Conservation (phyloP, 1,284 basidiomycete genomes). For the Cutaneotrichosporon sp. region DNA sequence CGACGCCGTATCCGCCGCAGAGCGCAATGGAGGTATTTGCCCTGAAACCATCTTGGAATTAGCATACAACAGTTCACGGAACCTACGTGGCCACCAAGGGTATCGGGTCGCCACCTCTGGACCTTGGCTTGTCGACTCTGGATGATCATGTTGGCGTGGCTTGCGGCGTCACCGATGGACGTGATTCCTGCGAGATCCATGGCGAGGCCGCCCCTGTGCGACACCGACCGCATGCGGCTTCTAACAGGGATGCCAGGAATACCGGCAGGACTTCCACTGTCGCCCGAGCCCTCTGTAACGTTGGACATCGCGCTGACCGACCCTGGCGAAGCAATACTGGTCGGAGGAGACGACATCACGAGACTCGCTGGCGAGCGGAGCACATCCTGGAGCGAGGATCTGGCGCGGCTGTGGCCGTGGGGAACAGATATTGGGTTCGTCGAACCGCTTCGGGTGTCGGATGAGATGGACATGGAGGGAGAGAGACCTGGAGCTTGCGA, state of each 20-base stretch:
- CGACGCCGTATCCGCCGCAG: background rate
- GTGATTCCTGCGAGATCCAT: conserved; percentile 45
- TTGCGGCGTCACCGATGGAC: conserved; percentile 55
- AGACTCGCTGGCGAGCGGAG: background rate
- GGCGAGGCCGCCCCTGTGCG: conserved; percentile 27
- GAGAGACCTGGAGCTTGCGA: background rate
- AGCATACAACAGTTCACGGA: background rate
- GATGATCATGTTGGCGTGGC: conserved; percentile 58
- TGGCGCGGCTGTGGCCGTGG: conserved; percentile 1
- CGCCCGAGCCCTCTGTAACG: conserved; percentile 3
- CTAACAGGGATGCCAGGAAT: background rate
- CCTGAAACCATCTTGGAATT: background rate
- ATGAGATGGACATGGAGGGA: conserved; percentile 4
- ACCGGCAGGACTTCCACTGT: background rate
- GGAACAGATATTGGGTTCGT: conserved; percentile 10
- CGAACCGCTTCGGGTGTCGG: conserved; percentile 1
- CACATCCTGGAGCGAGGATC: conserved; percentile 6
- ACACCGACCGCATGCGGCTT: conserved; percentile 19
- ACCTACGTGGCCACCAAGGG: conserved; percentile 9
- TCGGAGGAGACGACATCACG: background rate
- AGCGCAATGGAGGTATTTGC: background rate
- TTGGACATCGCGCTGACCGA: conserved; percentile 11
- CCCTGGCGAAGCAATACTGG: conserved; percentile 11
- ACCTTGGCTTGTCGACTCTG: conserved; percentile 59
- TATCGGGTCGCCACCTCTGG: conserved; percentile 55